These are phyloP conservation scores for Dactylella cylindrospora DNA, from an alignment of 2,329 filamentous ascomycete genomes.

Conservation along the genomic window DNA sequence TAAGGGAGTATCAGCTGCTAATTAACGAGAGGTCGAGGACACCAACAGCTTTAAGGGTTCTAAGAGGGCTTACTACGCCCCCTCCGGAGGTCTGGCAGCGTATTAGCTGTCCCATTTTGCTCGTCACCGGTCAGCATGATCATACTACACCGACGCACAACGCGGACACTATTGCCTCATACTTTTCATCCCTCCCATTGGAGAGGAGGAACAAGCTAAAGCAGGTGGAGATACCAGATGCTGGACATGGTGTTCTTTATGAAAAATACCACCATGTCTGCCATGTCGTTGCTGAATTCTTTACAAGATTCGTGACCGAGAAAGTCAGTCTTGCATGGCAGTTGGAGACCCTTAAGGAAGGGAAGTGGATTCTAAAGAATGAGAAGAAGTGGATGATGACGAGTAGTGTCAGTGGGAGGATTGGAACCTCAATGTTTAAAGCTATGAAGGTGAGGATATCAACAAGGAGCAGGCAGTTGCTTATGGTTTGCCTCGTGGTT, in stretches of 20 bases:
- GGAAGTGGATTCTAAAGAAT: slow-evolving; percentile 98
- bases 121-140: slow-evolving; percentile 78
- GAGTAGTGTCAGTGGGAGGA: slow-evolving; percentile 72
- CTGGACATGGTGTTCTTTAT: slow-evolving; percentile 76
- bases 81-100: slow-evolving; percentile 68
- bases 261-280: slow-evolving; percentile 61
- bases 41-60: slow-evolving; percentile 79
- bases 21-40: slow-evolving; percentile 84
- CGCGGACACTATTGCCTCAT: slow-evolving; percentile 64
- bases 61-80: slow-evolving; percentile 66
- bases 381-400: slow-evolving; percentile 86
- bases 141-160: slow-evolving; percentile 71
- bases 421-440: slow-evolving; percentile 62
- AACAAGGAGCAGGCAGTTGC: too few species aligned
- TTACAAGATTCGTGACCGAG: slow-evolving; percentile 71
- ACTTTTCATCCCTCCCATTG: slow-evolving; percentile 38
- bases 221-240: slow-evolving; percentile 48
- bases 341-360: slow-evolving; percentile 80
- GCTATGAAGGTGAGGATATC: slow-evolving; percentile 45
- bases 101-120: slow-evolving; percentile 71
- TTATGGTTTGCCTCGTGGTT: too few species aligned
- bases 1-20: slow-evolving; percentile 67
- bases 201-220: slow-evolving; percentile 45
- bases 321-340: slow-evolving; percentile 87
- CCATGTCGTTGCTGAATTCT: slow-evolving; percentile 79